phyloP scores from a whole-genome alignment of 2,329 filamentous ascomycete genomes.

The Ophiostoma angusticollis region DNA sequence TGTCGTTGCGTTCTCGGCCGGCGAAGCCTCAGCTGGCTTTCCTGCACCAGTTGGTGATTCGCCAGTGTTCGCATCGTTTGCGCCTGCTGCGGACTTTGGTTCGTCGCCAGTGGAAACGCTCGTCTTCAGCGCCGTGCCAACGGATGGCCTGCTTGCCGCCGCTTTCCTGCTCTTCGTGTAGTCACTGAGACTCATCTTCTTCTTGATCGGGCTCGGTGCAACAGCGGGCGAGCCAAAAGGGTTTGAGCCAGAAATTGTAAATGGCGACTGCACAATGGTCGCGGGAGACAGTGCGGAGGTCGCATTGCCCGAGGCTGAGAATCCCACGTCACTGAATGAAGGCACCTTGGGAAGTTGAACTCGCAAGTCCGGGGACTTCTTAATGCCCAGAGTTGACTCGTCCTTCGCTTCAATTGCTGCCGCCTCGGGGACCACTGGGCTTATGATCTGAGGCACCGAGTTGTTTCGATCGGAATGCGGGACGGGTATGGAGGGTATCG shows the following conservation, averaged over 20 bases:
- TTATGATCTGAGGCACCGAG: not conserved
- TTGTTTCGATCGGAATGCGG: not conserved
- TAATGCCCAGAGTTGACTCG: slow-evolving; percentile 17
- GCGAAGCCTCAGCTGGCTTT: not conserved
- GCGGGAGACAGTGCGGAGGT: slow-evolving; percentile 34
- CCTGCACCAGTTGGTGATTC: slow-evolving; percentile 11
- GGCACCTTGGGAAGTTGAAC: slow-evolving; percentile 44
- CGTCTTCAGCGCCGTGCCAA: slow-evolving; percentile 25
- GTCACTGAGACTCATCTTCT: slow-evolving; percentile 54
- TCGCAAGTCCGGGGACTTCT: slow-evolving; percentile 32
- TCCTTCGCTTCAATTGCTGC: not conserved
- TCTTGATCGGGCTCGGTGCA: slow-evolving; percentile 49
- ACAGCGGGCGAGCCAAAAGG: slow-evolving; percentile 29
- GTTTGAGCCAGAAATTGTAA: slow-evolving; percentile 28
- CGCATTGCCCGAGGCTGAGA: slow-evolving; percentile 22
- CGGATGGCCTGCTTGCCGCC: slow-evolving; percentile 29
- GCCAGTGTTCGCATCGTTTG: slow-evolving; percentile 5
- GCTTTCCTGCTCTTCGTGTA: slow-evolving; percentile 49
- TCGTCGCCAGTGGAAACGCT: slow-evolving; percentile 27
- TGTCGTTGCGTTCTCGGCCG: not conserved
- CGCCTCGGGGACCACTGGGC: not conserved
- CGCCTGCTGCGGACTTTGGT: slow-evolving; percentile 23
- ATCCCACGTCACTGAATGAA: slow-evolving; percentile 8
- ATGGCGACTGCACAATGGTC: slow-evolving; percentile 37
- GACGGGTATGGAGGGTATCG: not conserved